These are phyloP conservation scores for Panicum hallii DNA, from an alignment of 202 grass and related monocot genomes.

Conservation along the genomic window DNA sequence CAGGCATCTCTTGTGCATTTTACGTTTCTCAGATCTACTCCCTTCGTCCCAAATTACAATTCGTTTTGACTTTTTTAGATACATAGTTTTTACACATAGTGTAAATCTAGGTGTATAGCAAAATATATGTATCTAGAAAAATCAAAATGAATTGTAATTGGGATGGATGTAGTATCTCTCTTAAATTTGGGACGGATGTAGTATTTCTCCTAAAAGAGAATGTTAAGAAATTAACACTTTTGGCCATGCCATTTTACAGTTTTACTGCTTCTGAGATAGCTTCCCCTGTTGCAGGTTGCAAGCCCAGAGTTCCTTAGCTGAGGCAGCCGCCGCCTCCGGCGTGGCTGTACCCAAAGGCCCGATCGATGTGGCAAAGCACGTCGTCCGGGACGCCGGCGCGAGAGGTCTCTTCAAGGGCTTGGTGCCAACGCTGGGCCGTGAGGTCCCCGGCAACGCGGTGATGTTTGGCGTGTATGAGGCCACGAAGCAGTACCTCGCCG, in stretches of 20 bases:
- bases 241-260: not conserved
- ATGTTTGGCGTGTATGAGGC: constrained; percentile 79
- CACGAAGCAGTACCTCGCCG: constrained; percentile 70
- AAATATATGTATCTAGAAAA: too few relatives aligned
- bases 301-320: constrained; percentile 66
- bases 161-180: too few relatives aligned
- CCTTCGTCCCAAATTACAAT: too few relatives aligned
- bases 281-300: constrained; percentile 57
- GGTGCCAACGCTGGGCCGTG: constrained; percentile 63
- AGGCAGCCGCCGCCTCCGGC: constrained; percentile 46
- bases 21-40: too few relatives aligned
- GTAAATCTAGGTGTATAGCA: too few relatives aligned
- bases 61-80: too few relatives aligned
- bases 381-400: constrained; percentile 59
- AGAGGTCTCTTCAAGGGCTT: constrained; percentile 74
- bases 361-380: constrained; percentile 73
- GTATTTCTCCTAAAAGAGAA: too few relatives aligned
- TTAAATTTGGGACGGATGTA: too few relatives aligned
- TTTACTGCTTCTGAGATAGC: not conserved
- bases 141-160: too few relatives aligned
- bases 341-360: constrained; percentile 63
- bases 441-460: constrained; percentile 71
- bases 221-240: too few relatives aligned
- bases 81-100: too few relatives aligned
- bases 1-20: not conserved